Conservation (phyloP, 2,329 filamentous ascomycete species). For the Aspergillus jensenii region DNA sequence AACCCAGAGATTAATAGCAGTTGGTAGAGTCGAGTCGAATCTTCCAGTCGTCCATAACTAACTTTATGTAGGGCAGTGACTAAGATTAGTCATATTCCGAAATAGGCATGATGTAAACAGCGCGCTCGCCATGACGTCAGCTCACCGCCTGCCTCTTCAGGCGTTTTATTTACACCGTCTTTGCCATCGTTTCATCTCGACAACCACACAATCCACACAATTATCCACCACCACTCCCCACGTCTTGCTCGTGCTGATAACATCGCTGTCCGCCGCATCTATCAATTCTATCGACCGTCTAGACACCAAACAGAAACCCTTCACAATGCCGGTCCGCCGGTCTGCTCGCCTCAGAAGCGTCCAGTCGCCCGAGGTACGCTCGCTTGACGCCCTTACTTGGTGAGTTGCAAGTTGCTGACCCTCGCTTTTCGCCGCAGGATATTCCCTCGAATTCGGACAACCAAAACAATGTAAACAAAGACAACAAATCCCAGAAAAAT, state of each 20-base stretch:
- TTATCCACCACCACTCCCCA: background rate
- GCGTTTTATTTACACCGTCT: constrained; percentile 9
- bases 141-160: constrained; percentile 10
- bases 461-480: constrained; percentile 6
- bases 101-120: constrained; percentile 10
- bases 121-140: constrained; percentile 1
- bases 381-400: constrained; percentile 8
- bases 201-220: background rate
- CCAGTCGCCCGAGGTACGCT: constrained; percentile 34
- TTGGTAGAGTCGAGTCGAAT: too few relatives aligned
- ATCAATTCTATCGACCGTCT: too few relatives aligned
- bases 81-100: background rate
- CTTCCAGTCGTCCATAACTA: too few relatives aligned
- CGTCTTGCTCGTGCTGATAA: background rate
- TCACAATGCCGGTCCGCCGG: constrained; percentile 39
- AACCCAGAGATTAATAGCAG: too few relatives aligned
- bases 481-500: constrained; percentile 22
- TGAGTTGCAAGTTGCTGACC: constrained; percentile 2
- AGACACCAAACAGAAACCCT: too few relatives aligned
- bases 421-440: constrained; percentile 11
- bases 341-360: constrained; percentile 40
- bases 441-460: constrained; percentile 4
- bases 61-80: too few relatives aligned
- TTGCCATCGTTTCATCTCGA: background rate
- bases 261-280: too few relatives aligned